A percentile compares a stretch with the other conserved stretches of the same genome.
These are phyloP conservation scores for Diospyros kaki DNA, from an alignment of 148 eudicot species.

Conservation along the genomic window DNA sequence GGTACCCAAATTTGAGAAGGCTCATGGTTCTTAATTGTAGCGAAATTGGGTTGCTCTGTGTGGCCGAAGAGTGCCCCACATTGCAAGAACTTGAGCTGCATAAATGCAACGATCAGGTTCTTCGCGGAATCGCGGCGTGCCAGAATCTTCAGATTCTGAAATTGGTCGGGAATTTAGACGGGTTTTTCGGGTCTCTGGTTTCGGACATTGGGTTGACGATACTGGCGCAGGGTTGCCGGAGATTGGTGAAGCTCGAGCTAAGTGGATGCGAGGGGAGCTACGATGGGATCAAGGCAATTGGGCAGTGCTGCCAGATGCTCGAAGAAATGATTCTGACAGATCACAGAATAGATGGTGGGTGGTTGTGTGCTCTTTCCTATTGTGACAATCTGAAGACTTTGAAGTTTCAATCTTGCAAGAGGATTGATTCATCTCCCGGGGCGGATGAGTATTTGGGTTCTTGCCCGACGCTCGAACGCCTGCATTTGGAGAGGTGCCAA, in stretches of 20 bases:
- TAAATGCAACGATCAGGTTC: conserved; percentile 51
- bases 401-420: conserved; percentile 55
- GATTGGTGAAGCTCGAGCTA: conserved; percentile 79
- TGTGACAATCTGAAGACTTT: conserved; percentile 80
- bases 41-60: conserved; percentile 55
- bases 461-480: conserved; percentile 55
- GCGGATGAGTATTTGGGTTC: conserved; percentile 62
- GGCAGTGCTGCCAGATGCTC: conserved; percentile 88
- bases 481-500: conserved; percentile 80
- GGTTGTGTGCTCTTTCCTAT: conserved; percentile 75
- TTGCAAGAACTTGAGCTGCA: conserved; percentile 81
- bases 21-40: conserved; percentile 53
- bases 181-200: conserved; percentile 56
- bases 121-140: conserved; percentile 61
- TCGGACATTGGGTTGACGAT: conserved; percentile 89
- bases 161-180: conserved; percentile 59
- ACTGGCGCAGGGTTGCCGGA: conserved; percentile 89
- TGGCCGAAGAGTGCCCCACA: conserved; percentile 59
- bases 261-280: conserved; percentile 87
- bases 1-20: conserved; percentile 71
- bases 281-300: conserved; percentile 90
- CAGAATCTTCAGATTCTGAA: conserved; percentile 76
- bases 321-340: conserved; percentile 69
- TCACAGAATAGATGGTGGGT: conserved; percentile 83
- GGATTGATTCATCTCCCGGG: conserved; percentile 53